These are phyloP conservation scores for Mortierella sp. DNA, from an alignment of 371 early-diverging fungal genomes.

Conservation along the genomic window DNA sequence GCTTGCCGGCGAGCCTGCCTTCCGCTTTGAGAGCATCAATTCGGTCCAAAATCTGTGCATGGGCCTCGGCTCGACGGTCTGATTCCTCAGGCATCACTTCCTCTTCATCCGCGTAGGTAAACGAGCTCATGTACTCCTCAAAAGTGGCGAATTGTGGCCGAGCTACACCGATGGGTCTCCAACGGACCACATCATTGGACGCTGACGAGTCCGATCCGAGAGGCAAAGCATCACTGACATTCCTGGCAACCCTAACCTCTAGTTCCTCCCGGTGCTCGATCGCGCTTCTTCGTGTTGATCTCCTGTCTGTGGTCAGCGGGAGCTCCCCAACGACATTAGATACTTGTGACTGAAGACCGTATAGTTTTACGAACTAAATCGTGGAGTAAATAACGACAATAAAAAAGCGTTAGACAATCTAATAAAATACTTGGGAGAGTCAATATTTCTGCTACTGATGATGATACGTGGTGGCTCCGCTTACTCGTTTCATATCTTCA, in stretches of 20 bases:
- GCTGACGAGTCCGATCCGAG: slow-evolving; percentile 19
- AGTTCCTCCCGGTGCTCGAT: slow-evolving; percentile 55
- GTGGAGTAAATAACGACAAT: background rate
- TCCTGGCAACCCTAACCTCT: slow-evolving; percentile 58
- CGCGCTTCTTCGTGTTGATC: slow-evolving; percentile 57
- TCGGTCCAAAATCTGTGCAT: slow-evolving; percentile 58
- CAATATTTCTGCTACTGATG: too few relatives aligned
- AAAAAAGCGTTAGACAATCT: background rate
- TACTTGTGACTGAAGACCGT: slow-evolving; percentile 62
- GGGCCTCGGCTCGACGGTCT: slow-evolving; percentile 56
- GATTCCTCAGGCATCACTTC: slow-evolving; percentile 66
- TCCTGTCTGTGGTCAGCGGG: slow-evolving; percentile 43
- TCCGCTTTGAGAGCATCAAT: slow-evolving; percentile 55
- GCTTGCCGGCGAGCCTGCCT: slow-evolving; percentile 60
- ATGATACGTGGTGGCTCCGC: slow-evolving; percentile 4
- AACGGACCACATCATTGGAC: slow-evolving; percentile 9
- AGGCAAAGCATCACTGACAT: slow-evolving; percentile 49
- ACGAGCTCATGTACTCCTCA: slow-evolving; percentile 66
- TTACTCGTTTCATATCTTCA: slow-evolving; percentile 65
- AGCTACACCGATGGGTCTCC: slow-evolving; percentile 1
- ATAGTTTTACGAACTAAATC: slow-evolving; percentile 63
- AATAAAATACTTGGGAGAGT: too few relatives aligned
- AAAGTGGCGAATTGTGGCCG: slow-evolving; percentile 36
- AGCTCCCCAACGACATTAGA: slow-evolving; percentile 52
- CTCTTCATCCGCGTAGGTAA: slow-evolving; percentile 68